Evolutionary conservation across 2,329 filamentous ascomycete species (phyloP), one percentile per base, ranked within the genome.

Genomic region (Aureobasidium sp.): DNA sequence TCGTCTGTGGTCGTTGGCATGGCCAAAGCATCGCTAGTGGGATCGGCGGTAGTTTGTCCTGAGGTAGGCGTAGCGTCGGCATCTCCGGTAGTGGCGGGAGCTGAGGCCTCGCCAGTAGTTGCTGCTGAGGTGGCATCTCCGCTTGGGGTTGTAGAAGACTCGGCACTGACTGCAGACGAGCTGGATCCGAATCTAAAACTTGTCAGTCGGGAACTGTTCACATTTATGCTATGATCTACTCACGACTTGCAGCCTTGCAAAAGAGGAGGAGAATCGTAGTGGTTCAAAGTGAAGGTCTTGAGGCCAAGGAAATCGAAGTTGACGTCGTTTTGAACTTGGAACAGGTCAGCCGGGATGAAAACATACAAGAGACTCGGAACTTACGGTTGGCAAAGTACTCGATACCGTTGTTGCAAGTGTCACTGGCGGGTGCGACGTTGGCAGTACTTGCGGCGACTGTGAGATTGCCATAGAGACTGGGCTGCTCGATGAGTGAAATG

Each of bases 361-460:
- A 17, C 9, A 9, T 7, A 31, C 9, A 7, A 31, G 29, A 9
- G 2, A 31, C 2, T 31, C 29, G 7, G 12, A 22, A 29, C 52
- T 44, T 31, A 56, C 52, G 22, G 25, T 60, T 60, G 6, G 57
- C 57, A 17, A 60, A 60, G 20, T 60, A 60, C 25, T 49, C 57
- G 9, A 60, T 27, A 1, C 57, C 57, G 34, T 60, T 60, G 45
- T 60, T 60, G 45, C 57, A 60, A 5, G 57, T 51, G 6, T 49
- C 44, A 20, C 57, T 60, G n/a, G 57, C 57, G 3, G 57, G 44
- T 31, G 34, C 57, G 12, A 17, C 25, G 34, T 51, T 60, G 3
- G 22, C n/a, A 8, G 45, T 60, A 22, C 45, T 51, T 51, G 27
- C 57, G 12, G 57, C 57, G 11, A 51, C 45, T 29, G 57, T 60